Evolutionary conservation across 805 yeast species (phyloP).

Genomic region (Candida ponderosae): DNA sequence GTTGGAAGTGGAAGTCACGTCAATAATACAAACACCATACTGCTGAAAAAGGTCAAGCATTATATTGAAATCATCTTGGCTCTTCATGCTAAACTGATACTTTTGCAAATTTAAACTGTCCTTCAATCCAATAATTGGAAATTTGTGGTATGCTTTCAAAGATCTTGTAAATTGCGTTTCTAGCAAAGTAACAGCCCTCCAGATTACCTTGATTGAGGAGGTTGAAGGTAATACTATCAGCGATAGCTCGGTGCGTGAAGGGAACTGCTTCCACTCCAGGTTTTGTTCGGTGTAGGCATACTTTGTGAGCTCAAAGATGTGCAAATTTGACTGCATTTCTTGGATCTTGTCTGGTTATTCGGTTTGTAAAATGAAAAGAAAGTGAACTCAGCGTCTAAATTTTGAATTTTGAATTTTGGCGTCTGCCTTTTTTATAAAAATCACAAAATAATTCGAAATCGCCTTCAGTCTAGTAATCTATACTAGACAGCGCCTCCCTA

Average conservation of each 20-base stretch:
- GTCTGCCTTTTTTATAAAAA: too few species aligned
- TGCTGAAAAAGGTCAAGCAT: too few species aligned
- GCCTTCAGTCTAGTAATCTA: too few species aligned
- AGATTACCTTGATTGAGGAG: background rate
- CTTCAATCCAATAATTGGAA: background rate
- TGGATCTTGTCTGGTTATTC: too few species aligned
- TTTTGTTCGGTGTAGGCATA: background rate
- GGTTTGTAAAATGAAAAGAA: too few species aligned
- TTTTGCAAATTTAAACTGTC: background rate
- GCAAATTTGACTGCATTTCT: too few species aligned
- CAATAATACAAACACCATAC: slow-evolving; percentile 5
- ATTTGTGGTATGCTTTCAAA: too few species aligned
- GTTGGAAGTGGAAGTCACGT: too few species aligned
- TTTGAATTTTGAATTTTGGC: too few species aligned
- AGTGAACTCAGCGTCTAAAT: too few species aligned
- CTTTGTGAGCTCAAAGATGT: background rate
- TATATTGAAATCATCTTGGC: background rate
- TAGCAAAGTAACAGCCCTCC: background rate
- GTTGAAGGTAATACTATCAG: background rate
- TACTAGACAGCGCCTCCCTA: too few species aligned
- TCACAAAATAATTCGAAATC: too few species aligned
- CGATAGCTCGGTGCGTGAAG: background rate
- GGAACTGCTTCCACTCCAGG: background rate
- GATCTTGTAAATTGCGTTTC: background rate
- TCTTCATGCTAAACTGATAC: background rate